Percentiles rank a stretch among this genome's conserved stretches.
Conservation (phyloP, 139 green algal species). For the Chlorella sp. region DNA sequence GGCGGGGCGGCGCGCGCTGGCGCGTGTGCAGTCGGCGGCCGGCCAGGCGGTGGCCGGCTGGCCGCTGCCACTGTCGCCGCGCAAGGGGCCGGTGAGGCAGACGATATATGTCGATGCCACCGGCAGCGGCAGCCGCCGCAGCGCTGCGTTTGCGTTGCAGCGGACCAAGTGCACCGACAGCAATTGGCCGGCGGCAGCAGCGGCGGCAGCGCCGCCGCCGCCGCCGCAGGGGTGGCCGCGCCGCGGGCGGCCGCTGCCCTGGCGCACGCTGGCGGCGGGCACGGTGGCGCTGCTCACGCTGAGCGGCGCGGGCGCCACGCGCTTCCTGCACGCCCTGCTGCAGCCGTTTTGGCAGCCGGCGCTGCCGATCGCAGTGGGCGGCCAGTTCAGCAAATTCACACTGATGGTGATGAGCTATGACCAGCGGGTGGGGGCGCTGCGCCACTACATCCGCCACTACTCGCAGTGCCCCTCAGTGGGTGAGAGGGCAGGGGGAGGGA, state of each 20-base stretch:
- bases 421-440: slow-evolving; percentile 28
- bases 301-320: neutral
- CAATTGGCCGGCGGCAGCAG: neutral
- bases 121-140: neutral
- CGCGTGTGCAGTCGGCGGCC: neutral
- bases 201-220: too few species aligned
- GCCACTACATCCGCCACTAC: slow-evolving; percentile 49
- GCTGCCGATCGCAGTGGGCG: neutral
- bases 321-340: neutral
- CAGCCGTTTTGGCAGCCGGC: neutral
- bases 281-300: neutral
- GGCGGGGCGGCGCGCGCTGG: neutral
- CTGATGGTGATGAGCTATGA: slow-evolving; percentile 56
- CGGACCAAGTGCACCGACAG: neutral
- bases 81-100: too few species aligned
- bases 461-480: slow-evolving; percentile 45
- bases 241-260: neutral
- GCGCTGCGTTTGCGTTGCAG: neutral
- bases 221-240: too few species aligned
- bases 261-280: neutral
- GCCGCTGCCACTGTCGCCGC: too few species aligned
- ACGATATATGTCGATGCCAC: too few species aligned
- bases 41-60: neutral
- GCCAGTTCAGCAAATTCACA: slow-evolving; percentile 36
- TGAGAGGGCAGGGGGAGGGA: too few species aligned